phyloP scores from a whole-genome alignment of 169 alveolate genomes.

The Cryptosporidium viatorum region DNA sequence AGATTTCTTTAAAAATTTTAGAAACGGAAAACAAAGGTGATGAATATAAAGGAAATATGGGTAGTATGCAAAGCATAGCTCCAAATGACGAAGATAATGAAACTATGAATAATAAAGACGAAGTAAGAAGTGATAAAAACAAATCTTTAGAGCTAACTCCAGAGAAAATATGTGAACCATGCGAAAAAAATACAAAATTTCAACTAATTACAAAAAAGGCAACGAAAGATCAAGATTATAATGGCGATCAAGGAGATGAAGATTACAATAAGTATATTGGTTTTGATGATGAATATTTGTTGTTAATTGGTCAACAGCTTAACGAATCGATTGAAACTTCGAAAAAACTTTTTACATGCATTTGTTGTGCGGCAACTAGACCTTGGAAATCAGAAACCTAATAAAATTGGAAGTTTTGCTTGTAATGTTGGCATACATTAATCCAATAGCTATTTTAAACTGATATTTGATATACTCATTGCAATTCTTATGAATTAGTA shows the following conservation, averaged over 20 bases:
- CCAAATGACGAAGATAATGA: background rate
- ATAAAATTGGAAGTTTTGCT: background rate
- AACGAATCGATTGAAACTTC: conserved; percentile 38
- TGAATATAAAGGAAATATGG: background rate
- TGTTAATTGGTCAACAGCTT: conserved; percentile 11
- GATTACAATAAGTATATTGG: background rate
- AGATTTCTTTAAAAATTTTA: background rate
- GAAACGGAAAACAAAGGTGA: background rate
- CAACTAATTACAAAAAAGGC: background rate
- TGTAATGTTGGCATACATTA: background rate
- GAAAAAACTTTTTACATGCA: conserved; percentile 16
- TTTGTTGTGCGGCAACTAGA: conserved; percentile 4
- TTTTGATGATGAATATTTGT: conserved; percentile 16
- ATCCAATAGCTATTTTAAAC: background rate
- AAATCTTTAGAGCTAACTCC: background rate
- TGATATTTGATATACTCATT: background rate
- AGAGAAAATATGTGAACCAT: background rate
- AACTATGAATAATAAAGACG: too few species aligned
- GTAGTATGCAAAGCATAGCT: too few species aligned
- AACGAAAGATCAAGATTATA: background rate
- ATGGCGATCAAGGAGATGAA: background rate
- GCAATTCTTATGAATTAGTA: background rate
- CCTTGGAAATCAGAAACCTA: conserved; percentile 44
- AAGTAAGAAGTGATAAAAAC: background rate
- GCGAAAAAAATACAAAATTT: background rate